Evolutionary conservation across 2,329 filamentous ascomycete species (phyloP), one percentile per base, ranked within the genome.

Genomic region (Colletotrichum plurivorum): DNA sequence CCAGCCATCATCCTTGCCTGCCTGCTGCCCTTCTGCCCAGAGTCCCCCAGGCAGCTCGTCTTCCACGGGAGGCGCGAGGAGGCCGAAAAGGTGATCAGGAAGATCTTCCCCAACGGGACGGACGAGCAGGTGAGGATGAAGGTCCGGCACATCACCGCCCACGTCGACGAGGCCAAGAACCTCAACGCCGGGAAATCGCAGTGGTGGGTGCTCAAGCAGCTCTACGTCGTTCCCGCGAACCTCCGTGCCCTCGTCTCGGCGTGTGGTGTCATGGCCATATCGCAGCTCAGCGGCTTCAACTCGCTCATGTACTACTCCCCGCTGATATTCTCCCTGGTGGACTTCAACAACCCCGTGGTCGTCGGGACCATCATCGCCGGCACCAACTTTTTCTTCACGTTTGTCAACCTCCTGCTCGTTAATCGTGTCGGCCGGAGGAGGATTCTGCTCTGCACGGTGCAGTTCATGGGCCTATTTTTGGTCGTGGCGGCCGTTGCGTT

Each of bases 241-340:
- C 78, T 84, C 54, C 79, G 84, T 12, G 83, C 84, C 13, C 75
- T 85, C 15, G 73, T 85, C 46, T 76, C 79, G 49, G 84, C 83
- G 3, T 87, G 84, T 63, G 81, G 83, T n/a, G 73, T 86, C n/a
- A 87, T 87, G 84, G 84, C 83, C 18, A 83, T 86, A 49, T 82
- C 79, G 15, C 85, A 87, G 76, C 84, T 87, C 49, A 79, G 82
- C 6, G 85, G 85, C 0, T 85, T 88, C 75, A 88, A 87, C 69
- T 84, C 85, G 1, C 77, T 88, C 45, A 78, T 81, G 69, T 86
- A 87, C 75, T 87, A 87, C 74, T 84, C 82, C 0, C 84, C 84
- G 0, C 83, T 82, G 0, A 75, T 87, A 0, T 87, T 25, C 22
- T 75, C 78, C 1, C 80, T 87, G 4, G 84, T 86, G 27, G 84